Evolutionary conservation across 352 stramenopile genomes (phyloP).

Genomic region (Phytopythium sindhum): DNA sequence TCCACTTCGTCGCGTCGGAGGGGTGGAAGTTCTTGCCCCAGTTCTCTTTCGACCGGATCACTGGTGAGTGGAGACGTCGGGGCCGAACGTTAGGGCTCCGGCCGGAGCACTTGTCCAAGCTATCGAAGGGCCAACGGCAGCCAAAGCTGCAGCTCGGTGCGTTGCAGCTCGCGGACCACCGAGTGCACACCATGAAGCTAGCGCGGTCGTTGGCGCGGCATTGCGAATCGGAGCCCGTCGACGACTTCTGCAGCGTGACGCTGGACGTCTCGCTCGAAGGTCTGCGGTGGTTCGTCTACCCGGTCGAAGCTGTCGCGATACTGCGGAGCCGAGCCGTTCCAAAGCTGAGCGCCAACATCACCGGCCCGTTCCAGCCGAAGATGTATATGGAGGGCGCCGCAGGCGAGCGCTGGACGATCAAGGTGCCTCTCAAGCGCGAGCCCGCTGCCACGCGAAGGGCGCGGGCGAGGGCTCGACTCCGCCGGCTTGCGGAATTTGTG

Average conservation of each 20-base stretch:
- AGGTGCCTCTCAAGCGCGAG: neutral
- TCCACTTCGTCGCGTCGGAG: constrained; percentile 92
- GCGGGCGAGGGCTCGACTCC: neutral
- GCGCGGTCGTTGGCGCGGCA: neutral
- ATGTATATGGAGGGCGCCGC: constrained; percentile 8
- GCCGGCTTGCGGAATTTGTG: neutral
- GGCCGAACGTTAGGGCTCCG: neutral
- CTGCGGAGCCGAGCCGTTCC: constrained; percentile 77
- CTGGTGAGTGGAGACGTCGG: constrained; percentile 88
- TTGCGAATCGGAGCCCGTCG: neutral
- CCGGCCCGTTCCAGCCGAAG: constrained; percentile 24
- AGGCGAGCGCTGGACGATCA: neutral
- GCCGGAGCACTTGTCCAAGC: neutral
- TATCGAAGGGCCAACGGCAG: neutral
- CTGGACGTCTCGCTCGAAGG: constrained; percentile 21
- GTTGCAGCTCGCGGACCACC: neutral
- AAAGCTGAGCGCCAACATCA: constrained; percentile 22
- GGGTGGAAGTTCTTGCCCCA: constrained; percentile 93
- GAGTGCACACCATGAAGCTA: neutral
- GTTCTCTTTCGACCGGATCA: constrained; percentile 94
- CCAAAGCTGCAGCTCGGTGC: neutral
- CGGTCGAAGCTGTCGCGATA: constrained; percentile 70
- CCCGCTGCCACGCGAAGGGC: neutral
- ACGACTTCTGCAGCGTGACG: constrained; percentile 13
- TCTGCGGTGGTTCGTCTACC: constrained; percentile 51